Evolutionary conservation across 108 stramenopile genomes (phyloP).

Genomic region (Cyclotella cryptica): DNA sequence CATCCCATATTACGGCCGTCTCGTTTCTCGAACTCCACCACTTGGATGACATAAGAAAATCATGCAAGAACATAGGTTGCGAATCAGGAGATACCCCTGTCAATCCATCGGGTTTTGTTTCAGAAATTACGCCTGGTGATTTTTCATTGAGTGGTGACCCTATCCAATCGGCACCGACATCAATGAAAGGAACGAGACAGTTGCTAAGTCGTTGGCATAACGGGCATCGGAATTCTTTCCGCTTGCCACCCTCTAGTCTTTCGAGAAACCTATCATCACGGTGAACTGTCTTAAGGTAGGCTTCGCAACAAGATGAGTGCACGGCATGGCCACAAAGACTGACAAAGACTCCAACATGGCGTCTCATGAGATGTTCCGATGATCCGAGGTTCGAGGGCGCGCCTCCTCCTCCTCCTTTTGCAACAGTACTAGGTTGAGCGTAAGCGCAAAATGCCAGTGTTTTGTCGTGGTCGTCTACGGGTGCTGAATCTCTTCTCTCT

Average conservation of each 20-base stretch:
- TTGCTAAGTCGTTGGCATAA: slow-evolving; percentile 85
- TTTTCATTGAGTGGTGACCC: slow-evolving; percentile 39
- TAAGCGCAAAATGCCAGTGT: slow-evolving; percentile 86
- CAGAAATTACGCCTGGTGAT: slow-evolving; percentile 7
- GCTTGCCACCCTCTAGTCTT: slow-evolving; percentile 63
- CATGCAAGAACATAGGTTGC: slow-evolving; percentile 40
- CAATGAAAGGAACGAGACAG: slow-evolving; percentile 86
- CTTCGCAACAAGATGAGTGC: slow-evolving; percentile 84
- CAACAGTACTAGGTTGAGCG: slow-evolving; percentile 80
- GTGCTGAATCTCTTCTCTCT: slow-evolving; percentile 35
- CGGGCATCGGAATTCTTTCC: slow-evolving; percentile 79
- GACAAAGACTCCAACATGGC: slow-evolving; percentile 81
- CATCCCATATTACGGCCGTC: slow-evolving; percentile 66
- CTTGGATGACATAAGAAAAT: slow-evolving; percentile 65
- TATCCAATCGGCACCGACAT: slow-evolving; percentile 84
- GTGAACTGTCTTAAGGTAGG: slow-evolving; percentile 74
- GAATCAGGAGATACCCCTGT: slow-evolving; percentile 14
- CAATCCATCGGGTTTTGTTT: slow-evolving; percentile 21
- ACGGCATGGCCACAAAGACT: slow-evolving; percentile 90
- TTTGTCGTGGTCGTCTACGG: slow-evolving; percentile 41
- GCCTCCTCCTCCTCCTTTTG: slow-evolving; percentile 81
- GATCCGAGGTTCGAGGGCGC: slow-evolving; percentile 31
- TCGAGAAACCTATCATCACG: slow-evolving; percentile 65
- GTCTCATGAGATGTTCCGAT: slow-evolving; percentile 40
- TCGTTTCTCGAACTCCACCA: slow-evolving; percentile 84